These are phyloP conservation scores for Neurospora sp. DNA, from an alignment of 495 filamentous ascomycete species.

Conservation along the genomic window DNA sequence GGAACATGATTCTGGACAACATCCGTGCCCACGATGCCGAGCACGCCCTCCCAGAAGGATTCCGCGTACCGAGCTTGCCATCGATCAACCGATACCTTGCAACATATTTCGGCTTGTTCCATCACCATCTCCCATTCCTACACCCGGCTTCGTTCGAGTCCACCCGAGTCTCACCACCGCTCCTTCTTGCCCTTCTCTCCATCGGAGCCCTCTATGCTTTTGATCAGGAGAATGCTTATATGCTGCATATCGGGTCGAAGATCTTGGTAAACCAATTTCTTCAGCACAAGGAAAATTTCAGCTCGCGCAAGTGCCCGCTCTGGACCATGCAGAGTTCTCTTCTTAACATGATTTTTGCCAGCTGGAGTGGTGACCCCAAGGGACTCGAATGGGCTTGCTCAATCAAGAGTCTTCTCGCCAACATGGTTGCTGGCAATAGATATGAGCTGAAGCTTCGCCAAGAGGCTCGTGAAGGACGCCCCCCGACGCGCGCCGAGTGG, in stretches of 20 bases:
- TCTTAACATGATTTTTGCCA: constrained; percentile 98
- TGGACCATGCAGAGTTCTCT: constrained; percentile 97
- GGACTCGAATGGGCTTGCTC: constrained; percentile 98
- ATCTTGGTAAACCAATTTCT: constrained; percentile 92
- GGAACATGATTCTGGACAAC: constrained; percentile 71
- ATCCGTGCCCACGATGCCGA: constrained; percentile 72
- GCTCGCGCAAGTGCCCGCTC: constrained; percentile 93
- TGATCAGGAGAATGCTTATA: constrained; percentile 88
- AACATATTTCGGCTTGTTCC: constrained; percentile 95
- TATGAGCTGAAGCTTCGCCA: constrained; percentile 91
- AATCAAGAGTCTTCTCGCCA: constrained; percentile 92
- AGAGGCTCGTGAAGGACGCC: constrained; percentile 71
- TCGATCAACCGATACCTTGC: constrained; percentile 83
- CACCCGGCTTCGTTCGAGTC: constrained; percentile 88
- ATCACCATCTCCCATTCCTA: constrained; percentile 93
- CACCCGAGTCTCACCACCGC: constrained; percentile 61
- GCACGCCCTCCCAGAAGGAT: constrained; percentile 73
- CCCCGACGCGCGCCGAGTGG: constrained; percentile 81
- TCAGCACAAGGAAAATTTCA: constrained; percentile 96
- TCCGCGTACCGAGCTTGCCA: constrained; percentile 69
- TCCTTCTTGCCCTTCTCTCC: constrained; percentile 85
- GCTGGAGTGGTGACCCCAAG: constrained; percentile 97
- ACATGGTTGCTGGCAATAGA: constrained; percentile 96
- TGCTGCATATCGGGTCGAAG: constrained; percentile 96
- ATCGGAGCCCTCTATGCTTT: constrained; percentile 96